A percentile compares a stretch with the other conserved stretches of the same genome.
Conservation (phyloP, 441 rosid genomes). For the Croton laevigatus region DNA sequence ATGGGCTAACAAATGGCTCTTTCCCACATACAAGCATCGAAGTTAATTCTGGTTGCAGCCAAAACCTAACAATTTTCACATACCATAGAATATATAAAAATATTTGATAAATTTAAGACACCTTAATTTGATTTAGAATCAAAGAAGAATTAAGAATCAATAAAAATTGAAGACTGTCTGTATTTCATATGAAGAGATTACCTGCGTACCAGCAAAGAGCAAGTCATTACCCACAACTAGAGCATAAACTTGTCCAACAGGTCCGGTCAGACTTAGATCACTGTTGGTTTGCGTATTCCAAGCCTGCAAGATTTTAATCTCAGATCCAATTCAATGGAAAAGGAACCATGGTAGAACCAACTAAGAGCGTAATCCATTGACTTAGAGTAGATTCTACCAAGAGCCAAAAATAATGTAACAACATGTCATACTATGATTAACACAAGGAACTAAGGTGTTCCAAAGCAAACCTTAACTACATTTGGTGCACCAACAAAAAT, state of each 20-base stretch:
- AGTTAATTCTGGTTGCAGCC: not conserved
- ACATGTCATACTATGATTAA: not conserved
- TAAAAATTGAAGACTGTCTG: not conserved
- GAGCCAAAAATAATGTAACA: not conserved
- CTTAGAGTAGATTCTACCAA: not conserved
- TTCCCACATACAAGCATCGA: not conserved
- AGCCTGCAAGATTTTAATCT: constrained; percentile 51
- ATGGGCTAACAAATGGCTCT: not conserved
- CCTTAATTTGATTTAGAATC: not conserved
- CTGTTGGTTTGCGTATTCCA: constrained; percentile 74
- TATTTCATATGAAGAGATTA: constrained; percentile 22
- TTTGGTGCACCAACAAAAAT: constrained; percentile 85
- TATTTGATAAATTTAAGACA: not conserved
- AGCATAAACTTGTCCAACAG: constrained; percentile 95
- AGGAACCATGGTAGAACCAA: not conserved
- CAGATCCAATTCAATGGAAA: constrained; percentile 10
- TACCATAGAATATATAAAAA: not conserved
- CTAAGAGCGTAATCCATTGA: not conserved
- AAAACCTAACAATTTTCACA: not conserved
- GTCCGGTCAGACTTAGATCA: constrained; percentile 90
- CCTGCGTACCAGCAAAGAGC: constrained; percentile 97
- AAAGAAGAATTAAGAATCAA: not conserved
- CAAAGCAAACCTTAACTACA: constrained; percentile 65
- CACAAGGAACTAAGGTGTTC: constrained; percentile 9
- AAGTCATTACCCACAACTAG: constrained; percentile 80